Conservation (phyloP, 192 early-diverging fungal genomes). For the Globomyces pollinis-pini region DNA sequence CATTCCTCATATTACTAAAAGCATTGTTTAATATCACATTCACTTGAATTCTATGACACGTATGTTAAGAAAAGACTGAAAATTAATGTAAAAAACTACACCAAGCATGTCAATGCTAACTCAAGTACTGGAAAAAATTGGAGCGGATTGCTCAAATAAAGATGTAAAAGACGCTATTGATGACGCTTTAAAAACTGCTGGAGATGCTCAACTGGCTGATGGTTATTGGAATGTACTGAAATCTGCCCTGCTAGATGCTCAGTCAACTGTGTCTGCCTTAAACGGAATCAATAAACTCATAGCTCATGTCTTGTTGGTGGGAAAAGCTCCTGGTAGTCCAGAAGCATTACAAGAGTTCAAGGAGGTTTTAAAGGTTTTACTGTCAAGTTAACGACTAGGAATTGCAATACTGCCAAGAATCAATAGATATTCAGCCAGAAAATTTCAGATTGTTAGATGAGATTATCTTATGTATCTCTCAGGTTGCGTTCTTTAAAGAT, state of each 20-base stretch:
- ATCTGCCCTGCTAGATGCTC: constrained; percentile 35
- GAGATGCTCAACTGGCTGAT: constrained; percentile 21
- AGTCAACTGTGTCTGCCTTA: constrained; percentile 19
- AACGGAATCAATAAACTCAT: constrained; percentile 49
- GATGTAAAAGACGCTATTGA: background rate
- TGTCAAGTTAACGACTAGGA: no score
- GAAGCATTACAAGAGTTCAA: background rate
- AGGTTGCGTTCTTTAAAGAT: constrained; percentile 23
- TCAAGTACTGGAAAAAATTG: background rate
- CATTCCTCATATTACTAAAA: no score
- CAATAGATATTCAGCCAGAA: background rate
- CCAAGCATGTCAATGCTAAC: no score
- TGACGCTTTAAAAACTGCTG: background rate
- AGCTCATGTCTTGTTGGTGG: constrained; percentile 33
- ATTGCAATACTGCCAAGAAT: no score
- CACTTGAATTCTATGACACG: no score
- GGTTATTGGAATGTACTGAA: constrained; percentile 41
- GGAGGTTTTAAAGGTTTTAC: constrained; percentile 9
- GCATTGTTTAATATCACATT: no score
- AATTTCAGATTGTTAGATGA: constrained; percentile 45
- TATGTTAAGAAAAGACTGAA: no score
- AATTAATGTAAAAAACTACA: no score
- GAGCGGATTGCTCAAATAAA: background rate
- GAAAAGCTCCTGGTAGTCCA: background rate
- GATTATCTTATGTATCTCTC: constrained; percentile 43